Conservation (phyloP, 1,284 basidiomycete genomes). For the Malassezia sp. region DNA sequence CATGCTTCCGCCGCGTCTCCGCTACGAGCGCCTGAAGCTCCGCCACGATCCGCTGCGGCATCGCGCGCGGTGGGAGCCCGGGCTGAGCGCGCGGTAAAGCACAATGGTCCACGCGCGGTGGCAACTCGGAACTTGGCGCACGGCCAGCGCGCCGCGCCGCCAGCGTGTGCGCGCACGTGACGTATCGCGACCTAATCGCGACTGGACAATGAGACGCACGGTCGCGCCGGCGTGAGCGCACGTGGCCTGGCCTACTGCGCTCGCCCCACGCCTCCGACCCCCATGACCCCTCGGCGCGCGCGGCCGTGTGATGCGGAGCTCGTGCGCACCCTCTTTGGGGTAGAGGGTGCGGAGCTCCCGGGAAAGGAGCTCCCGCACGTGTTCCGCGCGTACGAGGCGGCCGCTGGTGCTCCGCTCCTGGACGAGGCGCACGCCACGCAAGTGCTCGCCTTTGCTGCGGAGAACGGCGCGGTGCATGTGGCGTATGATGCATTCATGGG, state of each 20-base stretch:
- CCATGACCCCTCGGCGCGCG: background rate
- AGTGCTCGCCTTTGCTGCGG: slow-evolving; percentile 2
- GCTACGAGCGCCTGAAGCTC: slow-evolving; percentile 39
- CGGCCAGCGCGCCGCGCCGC: too few species aligned
- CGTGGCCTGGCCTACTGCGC: background rate
- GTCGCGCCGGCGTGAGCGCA: background rate
- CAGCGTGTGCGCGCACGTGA: too few species aligned
- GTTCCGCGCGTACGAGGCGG: slow-evolving; percentile 1
- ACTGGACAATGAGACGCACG: too few species aligned
- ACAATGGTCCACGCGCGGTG: background rate
- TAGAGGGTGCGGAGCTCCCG: background rate
- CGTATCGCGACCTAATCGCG: too few species aligned
- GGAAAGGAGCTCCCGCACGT: slow-evolving; percentile 1
- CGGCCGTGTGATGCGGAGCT: slow-evolving; percentile 6
- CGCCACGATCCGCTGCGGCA: slow-evolving; percentile 37
- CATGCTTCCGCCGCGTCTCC: slow-evolving; percentile 40
- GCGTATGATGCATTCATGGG: slow-evolving; percentile 10
- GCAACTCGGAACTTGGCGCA: too few species aligned
- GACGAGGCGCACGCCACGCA: background rate
- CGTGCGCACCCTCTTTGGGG: slow-evolving; percentile 10
- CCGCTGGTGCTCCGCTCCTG: background rate
- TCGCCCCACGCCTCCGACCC: background rate
- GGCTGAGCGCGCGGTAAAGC: background rate
- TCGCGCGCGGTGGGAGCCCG: slow-evolving; percentile 5
- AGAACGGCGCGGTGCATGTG: slow-evolving; percentile 4